Evolutionary conservation across 768 basidiomycete genomes (phyloP), one percentile per base, ranked within the genome.

Genomic region (Sarcodon aspratus): DNA sequence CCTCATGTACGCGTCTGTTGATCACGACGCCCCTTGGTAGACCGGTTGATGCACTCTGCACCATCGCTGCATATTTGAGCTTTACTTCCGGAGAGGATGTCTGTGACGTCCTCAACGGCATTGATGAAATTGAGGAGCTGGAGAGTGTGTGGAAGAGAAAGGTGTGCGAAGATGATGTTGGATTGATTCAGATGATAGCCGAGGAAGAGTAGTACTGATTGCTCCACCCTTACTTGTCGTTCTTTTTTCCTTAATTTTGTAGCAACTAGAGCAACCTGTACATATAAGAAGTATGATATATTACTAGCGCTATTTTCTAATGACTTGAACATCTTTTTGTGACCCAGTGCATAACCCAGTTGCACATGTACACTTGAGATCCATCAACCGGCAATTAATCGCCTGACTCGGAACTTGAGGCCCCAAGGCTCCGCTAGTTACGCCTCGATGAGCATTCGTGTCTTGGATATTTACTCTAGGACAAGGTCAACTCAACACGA

Each of bases 111-210:
- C 47, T 63, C 53, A 46, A 48, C n/a, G 53, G 37, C 32, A 52
- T 63, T 11, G 59, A 56, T 36, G 59, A 55, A 33, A 60, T 58
- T 44, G 60, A 59, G 31, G 52, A 54, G 18, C 52, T 59, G 21
- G 34, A 50, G 33, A 58, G 54, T 49, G 58, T 54, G 33, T 66
- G 64, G 64, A 62, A 58, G 54, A 58, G 59, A 27, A 61, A 55
- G 46, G 57, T 64, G 9, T 55, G 52, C n/a, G 57, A 47, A 45
- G 55, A 62, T 11, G 64, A 60, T 50, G 34, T 53, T 27, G 61
- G 58, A 47, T 48, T 54, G 32, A 50, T 59, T 1, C 56, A 63
- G 50, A 49, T 46, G 47, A 55, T 65, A 27, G 61, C 60, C 11
- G 9, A 42, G 17, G 21, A 27, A 27, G 21, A 27, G 21, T 13